phyloP scores from a whole-genome alignment of 1,284 basidiomycete genomes.

The Marasmius tenuissimus region DNA sequence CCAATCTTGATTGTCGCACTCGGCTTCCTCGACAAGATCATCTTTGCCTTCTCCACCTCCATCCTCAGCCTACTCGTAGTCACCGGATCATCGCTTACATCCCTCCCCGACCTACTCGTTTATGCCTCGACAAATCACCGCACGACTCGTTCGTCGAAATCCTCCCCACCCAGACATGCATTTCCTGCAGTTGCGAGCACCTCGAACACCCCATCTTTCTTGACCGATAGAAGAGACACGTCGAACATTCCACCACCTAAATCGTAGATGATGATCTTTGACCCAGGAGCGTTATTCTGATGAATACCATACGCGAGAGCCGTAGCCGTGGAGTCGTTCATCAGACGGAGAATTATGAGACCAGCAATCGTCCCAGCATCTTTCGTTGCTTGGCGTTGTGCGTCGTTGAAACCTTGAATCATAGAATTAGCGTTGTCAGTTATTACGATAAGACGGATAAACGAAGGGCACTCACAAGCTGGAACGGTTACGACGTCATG shows the following conservation, averaged over 20 bases:
- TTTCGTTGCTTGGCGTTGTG: constrained; percentile 94
- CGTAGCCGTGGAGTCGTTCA: constrained; percentile 95
- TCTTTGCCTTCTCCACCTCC: constrained; percentile 78
- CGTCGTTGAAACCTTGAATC: constrained; percentile 85
- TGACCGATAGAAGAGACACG: constrained; percentile 90
- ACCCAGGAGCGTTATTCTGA: constrained; percentile 80
- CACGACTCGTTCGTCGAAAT: constrained; percentile 98
- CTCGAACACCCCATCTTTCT: constrained; percentile 99
- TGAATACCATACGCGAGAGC: constrained; percentile 95
- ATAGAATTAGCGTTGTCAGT: not conserved
- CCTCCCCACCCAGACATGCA: constrained; percentile 98
- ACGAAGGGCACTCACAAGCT: constrained; percentile 45
- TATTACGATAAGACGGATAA: too few species aligned
- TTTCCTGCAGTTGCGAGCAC: constrained; percentile 99
- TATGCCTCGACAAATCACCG: constrained; percentile 83
- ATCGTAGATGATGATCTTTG: constrained; percentile 97
- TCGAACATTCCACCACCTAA: constrained; percentile 99
- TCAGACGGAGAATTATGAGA: constrained; percentile 92
- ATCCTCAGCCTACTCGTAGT: constrained; percentile 85
- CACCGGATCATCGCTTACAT: constrained; percentile 58
- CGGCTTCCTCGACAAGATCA: constrained; percentile 68
- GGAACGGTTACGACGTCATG: constrained; percentile 96
- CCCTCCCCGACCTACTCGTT: constrained; percentile 73
- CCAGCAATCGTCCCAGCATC: constrained; percentile 91
- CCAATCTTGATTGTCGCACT: constrained; percentile 77